Evolutionary conservation across 495 filamentous ascomycete genomes (phyloP), one percentile per base, ranked within the genome.

Genomic region (Neurospora sp.): DNA sequence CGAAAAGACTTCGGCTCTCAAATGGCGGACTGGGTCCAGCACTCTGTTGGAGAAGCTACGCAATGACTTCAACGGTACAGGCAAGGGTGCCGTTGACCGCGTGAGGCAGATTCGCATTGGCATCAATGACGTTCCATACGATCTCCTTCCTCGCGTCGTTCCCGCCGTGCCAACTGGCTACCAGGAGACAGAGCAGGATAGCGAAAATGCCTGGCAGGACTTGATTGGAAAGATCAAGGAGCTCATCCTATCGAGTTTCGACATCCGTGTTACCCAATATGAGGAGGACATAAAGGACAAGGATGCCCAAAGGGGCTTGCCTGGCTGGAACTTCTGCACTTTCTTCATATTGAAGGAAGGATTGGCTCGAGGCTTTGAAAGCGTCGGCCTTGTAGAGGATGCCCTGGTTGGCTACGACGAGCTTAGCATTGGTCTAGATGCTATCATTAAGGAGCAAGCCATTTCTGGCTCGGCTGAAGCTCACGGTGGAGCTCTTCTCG

Each of bases 261-360:
- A 97, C 84, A 85, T 91, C 62, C 91, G 96, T 11, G 96, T 99
- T 6, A 89, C 87, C 48, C 95, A 98, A 77, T 98, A 98, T 81
- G 96, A 99, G 78, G 95, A 98, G 77, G 96, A 99, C 80, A 96
- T 99, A 77, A 90, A 91, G 76, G 96, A 97, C 79, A 94, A 92
- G 77, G 96, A 98, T 76, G 88, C 91, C 5, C 94, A 98, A 83
- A 89, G 95, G 54, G 88, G 86, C 54, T 82, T 99, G 31, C 96
- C 96, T 4, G 96, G 96, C 0, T 99, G 96, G 96, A 99, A 99
- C 78, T 99, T 98, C 79, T 98, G 95, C 81, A 98, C 96, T 1
- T 99, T 98, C 79, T 99, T 99, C 78, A 92, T 99, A 28, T 85
- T 98, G 19, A 99, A 99, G 77, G 96, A 99, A 79, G 96, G 96